Evolutionary conservation across 441 rosid species (phyloP), one percentile per base, ranked within the genome.

Genomic region (Brassica balearica): DNA sequence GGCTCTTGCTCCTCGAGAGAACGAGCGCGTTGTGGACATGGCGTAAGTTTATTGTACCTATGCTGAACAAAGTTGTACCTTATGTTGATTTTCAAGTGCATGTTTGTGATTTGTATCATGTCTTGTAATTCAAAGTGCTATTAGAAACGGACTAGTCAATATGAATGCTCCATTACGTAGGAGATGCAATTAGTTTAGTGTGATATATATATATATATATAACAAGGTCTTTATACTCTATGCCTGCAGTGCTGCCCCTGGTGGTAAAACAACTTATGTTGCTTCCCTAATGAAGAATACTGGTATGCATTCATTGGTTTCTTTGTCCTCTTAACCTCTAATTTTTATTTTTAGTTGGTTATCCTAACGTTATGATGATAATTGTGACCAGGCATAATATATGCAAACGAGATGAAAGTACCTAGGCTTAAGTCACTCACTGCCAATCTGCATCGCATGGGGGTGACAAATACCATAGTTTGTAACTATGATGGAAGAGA

Each of bases 1-100:
- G 99, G 97, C 99, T 77, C 97, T 96, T 83, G 99, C 99, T 70
- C 98, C 99, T 69, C 97, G 88, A 82, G 99, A 96, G 77, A 96
- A 87, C 51, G 99, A 96, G 76, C 86, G 90, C 27, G 70, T 96
- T 73, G 88, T 96, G 67, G 99, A 96, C 71, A 86, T 96, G 91
- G 99, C 99, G 98, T 96, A 87, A 92, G 99, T 87, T 76, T 48
- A 43, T 68, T 48, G 6, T 59, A 20, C 3, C 12, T 14, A 43
- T 56, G 61, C 22, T 55, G 67, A 41, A 41, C 36, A 19, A 41
- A 72, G 9, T 60, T 17, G 62, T 23, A 53, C 38, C 6, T 19
- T 2, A n/a, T 22, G 15, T 29, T 73, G 14, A 68, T 62, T 32
- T 20, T 59, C 12, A 22, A 19, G 19, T 27, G 69, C 55, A 19